Base-by-base conservation (phyloP, 176 grass and related monocot genomes). In the Hsuehochloa calcarea region DNA sequence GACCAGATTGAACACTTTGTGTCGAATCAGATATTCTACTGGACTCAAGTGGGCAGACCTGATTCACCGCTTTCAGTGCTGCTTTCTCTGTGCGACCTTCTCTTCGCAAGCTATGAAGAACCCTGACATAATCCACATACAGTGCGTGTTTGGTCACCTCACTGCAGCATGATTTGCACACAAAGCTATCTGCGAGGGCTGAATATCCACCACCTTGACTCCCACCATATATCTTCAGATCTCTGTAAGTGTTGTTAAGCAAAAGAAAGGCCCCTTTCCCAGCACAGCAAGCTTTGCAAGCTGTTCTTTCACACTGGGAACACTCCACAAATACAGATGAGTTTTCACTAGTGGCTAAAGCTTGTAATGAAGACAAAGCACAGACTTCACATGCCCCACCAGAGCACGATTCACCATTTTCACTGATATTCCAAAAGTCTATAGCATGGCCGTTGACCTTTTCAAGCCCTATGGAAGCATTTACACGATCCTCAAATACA, bases 371-470 rank as follows among this genome's bases (percentile, higher is more conserved):
- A 81, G 77, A 86, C 23, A 67, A 26, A 84, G 70, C 89, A 89
- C 19, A 78, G 78, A 99, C 82, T 88, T 96, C 93, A 88, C 96
- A 99, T 74, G 77, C 68, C 29, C 87, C 91, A 55, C 79, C 90
- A 84, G 74, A 89, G 81, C 96, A 99, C 8, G 65, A 80, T 87
- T 93, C 96, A 82, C 83, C 93, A 87, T 83, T 73, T 89, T 90
- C 91, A 74, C 87, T 90, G 71, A 99, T 87, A 78, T 99, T 99
- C 93, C 96, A 99, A 84, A 99, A 99, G 82, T 96, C 93, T 78
- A 99, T 72, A 61, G 37, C 68, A 72, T 87, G 75, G 20, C 63
- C 56, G 78, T 83, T 80, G 63, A 55, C 79, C 75, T 77, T 78
- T 82, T 92, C 87, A 39, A 99, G 91, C 31, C 93, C 96, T 75